phyloP scores from a whole-genome alignment of 192 early-diverging fungal genomes.

The Backusella sp. region DNA sequence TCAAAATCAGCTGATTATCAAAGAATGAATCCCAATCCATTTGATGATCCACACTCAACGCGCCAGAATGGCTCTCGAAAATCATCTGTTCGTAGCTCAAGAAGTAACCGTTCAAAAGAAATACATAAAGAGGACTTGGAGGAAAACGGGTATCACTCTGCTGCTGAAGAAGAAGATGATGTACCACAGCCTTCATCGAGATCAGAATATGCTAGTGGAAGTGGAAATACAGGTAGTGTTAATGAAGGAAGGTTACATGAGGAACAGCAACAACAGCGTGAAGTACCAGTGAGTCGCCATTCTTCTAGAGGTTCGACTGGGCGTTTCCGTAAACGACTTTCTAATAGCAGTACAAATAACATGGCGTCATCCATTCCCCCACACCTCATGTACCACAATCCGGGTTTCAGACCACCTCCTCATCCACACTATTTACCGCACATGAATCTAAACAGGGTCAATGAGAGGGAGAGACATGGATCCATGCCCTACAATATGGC shows the following conservation, averaged over 20 bases:
- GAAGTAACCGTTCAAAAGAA: neutral
- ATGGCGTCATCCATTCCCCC: neutral
- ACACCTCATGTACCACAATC: neutral
- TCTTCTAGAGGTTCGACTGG: neutral
- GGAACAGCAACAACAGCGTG: neutral
- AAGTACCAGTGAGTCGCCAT: neutral
- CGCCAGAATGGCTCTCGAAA: neutral
- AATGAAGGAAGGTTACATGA: neutral
- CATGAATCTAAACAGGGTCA: neutral
- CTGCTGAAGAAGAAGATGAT: neutral
- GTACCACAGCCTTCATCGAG: neutral
- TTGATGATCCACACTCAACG: neutral
- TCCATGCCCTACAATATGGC: neutral
- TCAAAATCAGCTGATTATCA: constrained; percentile 1
- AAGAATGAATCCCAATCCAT: neutral
- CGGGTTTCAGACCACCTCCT: neutral
- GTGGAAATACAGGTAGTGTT: neutral
- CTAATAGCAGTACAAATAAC: neutral
- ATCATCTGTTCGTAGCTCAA: neutral
- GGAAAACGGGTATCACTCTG: neutral
- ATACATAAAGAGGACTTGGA: neutral
- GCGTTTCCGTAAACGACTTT: neutral
- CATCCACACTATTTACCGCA: neutral
- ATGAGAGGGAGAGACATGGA: neutral
- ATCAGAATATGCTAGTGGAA: neutral